Evolutionary conservation across 257 asterid genomes (phyloP), one percentile per base, ranked within the genome.

Genomic region (Eucommia ulmoides): DNA sequence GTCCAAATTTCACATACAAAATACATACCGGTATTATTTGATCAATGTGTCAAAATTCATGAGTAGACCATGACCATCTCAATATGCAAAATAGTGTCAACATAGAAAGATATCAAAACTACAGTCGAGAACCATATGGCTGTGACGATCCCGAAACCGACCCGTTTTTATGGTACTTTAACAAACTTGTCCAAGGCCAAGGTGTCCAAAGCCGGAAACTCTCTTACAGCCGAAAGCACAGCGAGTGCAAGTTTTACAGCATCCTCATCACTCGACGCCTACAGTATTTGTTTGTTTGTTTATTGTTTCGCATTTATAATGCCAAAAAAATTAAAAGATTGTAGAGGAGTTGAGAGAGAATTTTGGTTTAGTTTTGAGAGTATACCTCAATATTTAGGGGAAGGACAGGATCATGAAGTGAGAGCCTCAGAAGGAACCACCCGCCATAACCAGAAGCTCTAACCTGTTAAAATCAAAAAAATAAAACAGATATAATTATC

Each of bases 371-470:
- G 56, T 47, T 58, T 26, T 52, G 54, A 35, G 3, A 24, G 18
- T 45, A 56, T 60, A 91, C 98, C 98, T 91, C 98, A 20, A 91
- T 83, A 54, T 91, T 91, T 17, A 91, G 96, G 52, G 98, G 95
- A 59, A 91, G 67, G 63, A 91, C 96, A 1, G 96, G 98, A 72
- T 91, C 98, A 25, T 91, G 98, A 55, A 91, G 98, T 45, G 96
- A 91, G 52, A 86, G 98, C 54, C 98, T 80, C 73, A 86, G 72
- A 49, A 91, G 96, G 73, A 91, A 81, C 98, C 98, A 91, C 53
- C 98, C 98, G n/a, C 95, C 98, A 65, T 65, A 77, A 52, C 94
- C 96, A 22, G 98, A 86, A 60, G 75, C 94, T 64, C 98, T 75
- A 35, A 86, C 76, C 96, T 91, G 70, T 57, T 70, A 44, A 51